Percentiles rank a stretch among this genome's conserved stretches.
Conservation (phyloP, 2,329 filamentous ascomycete species). For the Calonectria hawksworthii region DNA sequence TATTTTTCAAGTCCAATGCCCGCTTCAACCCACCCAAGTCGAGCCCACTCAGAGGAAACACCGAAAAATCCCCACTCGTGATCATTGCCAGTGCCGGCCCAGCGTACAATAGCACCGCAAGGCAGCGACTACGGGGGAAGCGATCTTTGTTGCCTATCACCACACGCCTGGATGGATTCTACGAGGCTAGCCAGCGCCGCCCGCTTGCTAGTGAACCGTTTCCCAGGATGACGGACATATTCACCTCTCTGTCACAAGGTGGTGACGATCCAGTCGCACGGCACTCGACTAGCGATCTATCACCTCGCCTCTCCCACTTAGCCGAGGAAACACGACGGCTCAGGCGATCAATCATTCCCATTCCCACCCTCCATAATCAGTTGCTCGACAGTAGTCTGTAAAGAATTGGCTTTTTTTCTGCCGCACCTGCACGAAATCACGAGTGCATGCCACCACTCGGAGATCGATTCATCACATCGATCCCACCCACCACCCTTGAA, state of each 20-base stretch:
- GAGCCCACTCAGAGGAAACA: constrained; percentile 6
- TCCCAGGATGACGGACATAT: constrained; percentile 25
- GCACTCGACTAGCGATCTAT: constrained; percentile 21
- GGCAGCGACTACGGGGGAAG: background rate
- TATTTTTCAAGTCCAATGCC: constrained; percentile 17
- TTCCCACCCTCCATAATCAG: constrained; percentile 22
- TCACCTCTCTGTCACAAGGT: constrained; percentile 16
- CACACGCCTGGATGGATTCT: background rate
- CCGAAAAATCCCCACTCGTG: constrained; percentile 21
- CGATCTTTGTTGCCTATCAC: constrained; percentile 6
- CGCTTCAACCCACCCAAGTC: constrained; percentile 9
- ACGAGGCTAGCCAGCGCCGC: constrained; percentile 14
- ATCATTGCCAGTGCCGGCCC: constrained; percentile 14
- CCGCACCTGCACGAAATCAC: constrained; percentile 44
- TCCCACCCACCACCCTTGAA: constrained; percentile 27
- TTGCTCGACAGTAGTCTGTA: constrained; percentile 18
- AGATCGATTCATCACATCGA: constrained; percentile 37
- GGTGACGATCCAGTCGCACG: constrained; percentile 25
- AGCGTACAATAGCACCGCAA: constrained; percentile 15
- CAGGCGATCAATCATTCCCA: constrained; percentile 14
- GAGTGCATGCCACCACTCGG: constrained; percentile 42
- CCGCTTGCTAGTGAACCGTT: constrained; percentile 21
- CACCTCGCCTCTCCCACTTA: constrained; percentile 9
- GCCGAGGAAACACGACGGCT: constrained; percentile 25
- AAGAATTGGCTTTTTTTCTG: constrained; percentile 14